Conservation (phyloP, 1,139 yeast species). For the Petasospora rhodanensis region DNA sequence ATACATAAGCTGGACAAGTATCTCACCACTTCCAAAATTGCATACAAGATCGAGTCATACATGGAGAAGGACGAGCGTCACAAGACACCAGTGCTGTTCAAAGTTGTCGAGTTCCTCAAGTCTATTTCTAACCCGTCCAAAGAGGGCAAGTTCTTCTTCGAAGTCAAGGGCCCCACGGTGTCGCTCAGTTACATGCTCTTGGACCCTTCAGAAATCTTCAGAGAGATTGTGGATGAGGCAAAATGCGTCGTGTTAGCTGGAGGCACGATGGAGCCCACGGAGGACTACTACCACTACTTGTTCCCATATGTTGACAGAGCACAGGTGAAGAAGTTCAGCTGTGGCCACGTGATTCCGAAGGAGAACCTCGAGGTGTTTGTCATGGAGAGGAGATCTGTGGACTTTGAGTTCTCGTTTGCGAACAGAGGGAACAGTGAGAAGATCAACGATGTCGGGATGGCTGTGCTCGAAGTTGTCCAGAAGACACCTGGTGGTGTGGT, state of each 20-base stretch:
- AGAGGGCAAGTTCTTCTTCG: constrained; percentile 82
- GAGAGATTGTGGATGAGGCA: constrained; percentile 59
- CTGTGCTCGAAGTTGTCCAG: constrained; percentile 40
- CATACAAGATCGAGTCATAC: constrained; percentile 78
- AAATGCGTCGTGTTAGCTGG: constrained; percentile 82
- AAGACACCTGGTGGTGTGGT: constrained; percentile 73
- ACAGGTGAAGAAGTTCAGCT: constrained; percentile 53
- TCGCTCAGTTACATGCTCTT: constrained; percentile 65
- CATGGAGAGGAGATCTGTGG: constrained; percentile 28
- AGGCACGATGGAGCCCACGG: constrained; percentile 92
- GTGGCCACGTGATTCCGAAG: constrained; percentile 83
- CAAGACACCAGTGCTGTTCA: constrained; percentile 55
- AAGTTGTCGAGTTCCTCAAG: constrained; percentile 59
- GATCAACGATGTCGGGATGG: constrained; percentile 49
- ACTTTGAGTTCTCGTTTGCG: constrained; percentile 67
- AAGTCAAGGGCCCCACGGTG: constrained; percentile 32
- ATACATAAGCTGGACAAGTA: constrained; percentile 64
- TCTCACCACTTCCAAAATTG: constrained; percentile 65
- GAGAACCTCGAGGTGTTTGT: constrained; percentile 61
- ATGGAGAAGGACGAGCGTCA: constrained; percentile 35
- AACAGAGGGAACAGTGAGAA: constrained; percentile 46
- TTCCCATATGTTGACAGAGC: constrained; percentile 53
- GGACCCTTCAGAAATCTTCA: constrained; percentile 74
- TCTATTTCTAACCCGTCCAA: constrained; percentile 68
- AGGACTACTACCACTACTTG: constrained; percentile 60